Base-by-base conservation (phyloP, 257 asterid genomes). In the Prunella vulgaris region DNA sequence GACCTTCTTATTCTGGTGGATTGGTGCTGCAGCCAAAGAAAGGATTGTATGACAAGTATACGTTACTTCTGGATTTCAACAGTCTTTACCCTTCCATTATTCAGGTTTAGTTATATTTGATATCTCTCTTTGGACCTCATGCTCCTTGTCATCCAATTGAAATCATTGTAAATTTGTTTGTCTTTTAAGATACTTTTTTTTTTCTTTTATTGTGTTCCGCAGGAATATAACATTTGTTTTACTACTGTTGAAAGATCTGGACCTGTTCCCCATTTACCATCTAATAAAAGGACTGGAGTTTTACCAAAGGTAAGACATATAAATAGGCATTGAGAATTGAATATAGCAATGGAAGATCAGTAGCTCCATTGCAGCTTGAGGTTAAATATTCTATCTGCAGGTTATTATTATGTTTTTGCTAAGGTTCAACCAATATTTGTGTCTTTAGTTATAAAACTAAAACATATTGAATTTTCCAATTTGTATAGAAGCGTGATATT, bases 61-160 rank as follows among this genome's bases (percentile, higher is more conserved):
- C 87, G 56, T 81, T 93, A 72, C 96, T 93, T 74, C 81, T 93
- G 80, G 99, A 93, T 84, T 93, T 93, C 86, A 93, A 93, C 88
- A 93, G 99, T 80, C 97, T 93, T 68, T 93, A 93, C 83, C 99
- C 99, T 69, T 93, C 99, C 59, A 93, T 93, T 70, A 93, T 93
- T 81, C 99, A 87, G 97, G 99, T 89, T n/a, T 53, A 79, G 72
- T 66, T 66, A 51, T 77, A 67, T 60, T 65, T 24, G 59, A 27
- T 75, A 51, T 35, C 49, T 70, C 46, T 38, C 60, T 28, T 49
- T 52, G 66, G 53, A 35, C 64, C 61, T 44, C 60, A 48, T 65
- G 68, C 69, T 38, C 66, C 67, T 44, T 32, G 24, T 20, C 51
- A 32, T 56, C 35, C 32, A 7, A 28, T 17, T 74, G 60, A 30